These are phyloP conservation scores for Skeletonema potamos DNA, from an alignment of 108 stramenopile genomes.

Conservation along the genomic window DNA sequence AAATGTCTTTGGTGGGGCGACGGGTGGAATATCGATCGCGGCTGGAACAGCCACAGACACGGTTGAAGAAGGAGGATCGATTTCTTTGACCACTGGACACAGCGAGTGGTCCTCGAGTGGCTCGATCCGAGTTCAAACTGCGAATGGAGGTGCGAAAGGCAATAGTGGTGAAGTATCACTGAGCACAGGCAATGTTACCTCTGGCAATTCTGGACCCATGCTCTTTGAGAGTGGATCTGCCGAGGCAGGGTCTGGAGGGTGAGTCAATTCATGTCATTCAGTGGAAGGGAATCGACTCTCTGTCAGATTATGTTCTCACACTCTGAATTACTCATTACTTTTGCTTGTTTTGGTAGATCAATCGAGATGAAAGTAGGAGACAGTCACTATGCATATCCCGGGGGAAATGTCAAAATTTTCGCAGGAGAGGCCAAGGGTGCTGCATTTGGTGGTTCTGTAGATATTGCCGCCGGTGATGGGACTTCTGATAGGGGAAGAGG, in stretches of 20 bases:
- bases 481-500: slow-evolving; percentile 13
- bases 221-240: slow-evolving; percentile 1
- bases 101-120: slow-evolving; percentile 4
- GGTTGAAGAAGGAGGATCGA: neutral
- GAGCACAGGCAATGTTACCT: neutral
- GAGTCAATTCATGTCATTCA: neutral
- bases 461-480: slow-evolving; percentile 20
- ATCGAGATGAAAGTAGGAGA: slow-evolving; percentile 17
- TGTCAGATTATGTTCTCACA: neutral
- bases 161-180: slow-evolving; percentile 4
- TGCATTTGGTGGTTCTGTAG: slow-evolving; percentile 14
- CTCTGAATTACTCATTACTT: neutral
- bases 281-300: neutral
- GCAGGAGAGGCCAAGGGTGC: slow-evolving; percentile 10
- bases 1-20: neutral
- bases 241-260: neutral
- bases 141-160: neutral
- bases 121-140: neutral
- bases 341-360: neutral
- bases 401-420: neutral
- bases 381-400: neutral
- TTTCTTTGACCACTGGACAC: neutral
- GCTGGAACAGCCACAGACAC: neutral
- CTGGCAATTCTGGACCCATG: neutral
- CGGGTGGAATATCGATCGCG: slow-evolving; percentile 9